A percentile compares a stretch with the other conserved stretches of the same genome.
phyloP scores from a whole-genome alignment of 2,329 filamentous ascomycete genomes.

The Septoria petroselini region DNA sequence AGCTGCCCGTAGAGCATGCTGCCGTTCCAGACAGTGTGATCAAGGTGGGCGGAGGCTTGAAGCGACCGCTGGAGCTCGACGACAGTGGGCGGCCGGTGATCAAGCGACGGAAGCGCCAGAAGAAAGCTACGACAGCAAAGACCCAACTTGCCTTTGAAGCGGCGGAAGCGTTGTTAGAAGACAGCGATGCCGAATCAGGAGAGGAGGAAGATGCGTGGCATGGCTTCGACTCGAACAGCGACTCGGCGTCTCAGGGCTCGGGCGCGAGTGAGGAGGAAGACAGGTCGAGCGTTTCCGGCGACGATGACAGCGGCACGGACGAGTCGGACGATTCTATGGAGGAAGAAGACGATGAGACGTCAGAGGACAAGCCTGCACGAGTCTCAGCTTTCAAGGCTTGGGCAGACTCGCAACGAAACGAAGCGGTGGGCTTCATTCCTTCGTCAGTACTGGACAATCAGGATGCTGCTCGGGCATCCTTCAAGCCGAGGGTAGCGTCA shows the following conservation, averaged over 20 bases:
- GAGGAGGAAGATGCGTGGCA: conserved; percentile 14
- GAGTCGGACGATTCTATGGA: conserved; percentile 40
- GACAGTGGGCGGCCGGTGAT: conserved; percentile 77
- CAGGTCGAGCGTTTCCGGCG: background rate
- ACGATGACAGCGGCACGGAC: background rate
- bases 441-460: conserved; percentile 41
- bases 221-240: conserved; percentile 12
- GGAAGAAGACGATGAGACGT: conserved; percentile 14
- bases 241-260: conserved; percentile 3
- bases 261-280: background rate
- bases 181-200: conserved; percentile 2
- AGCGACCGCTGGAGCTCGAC: conserved; percentile 78
- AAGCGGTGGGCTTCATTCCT: conserved; percentile 68
- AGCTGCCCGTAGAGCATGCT: background rate
- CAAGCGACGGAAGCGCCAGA: conserved; percentile 66
- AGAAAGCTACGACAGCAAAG: conserved; percentile 42
- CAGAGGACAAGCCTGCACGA: conserved; percentile 40
- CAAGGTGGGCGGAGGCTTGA: conserved; percentile 71
- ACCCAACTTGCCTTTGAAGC: conserved; percentile 3
- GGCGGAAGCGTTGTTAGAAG: background rate
- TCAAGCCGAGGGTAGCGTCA: conserved; percentile 65
- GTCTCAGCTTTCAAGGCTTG: conserved; percentile 85
- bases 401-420: conserved; percentile 82
- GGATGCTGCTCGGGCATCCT: conserved; percentile 53
- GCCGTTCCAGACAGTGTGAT: background rate